A percentile compares a stretch with the other conserved stretches of the same genome.
Evolutionary conservation across 148 eudicot species (phyloP).

Genomic region (Vaccinium myrtillus): DNA sequence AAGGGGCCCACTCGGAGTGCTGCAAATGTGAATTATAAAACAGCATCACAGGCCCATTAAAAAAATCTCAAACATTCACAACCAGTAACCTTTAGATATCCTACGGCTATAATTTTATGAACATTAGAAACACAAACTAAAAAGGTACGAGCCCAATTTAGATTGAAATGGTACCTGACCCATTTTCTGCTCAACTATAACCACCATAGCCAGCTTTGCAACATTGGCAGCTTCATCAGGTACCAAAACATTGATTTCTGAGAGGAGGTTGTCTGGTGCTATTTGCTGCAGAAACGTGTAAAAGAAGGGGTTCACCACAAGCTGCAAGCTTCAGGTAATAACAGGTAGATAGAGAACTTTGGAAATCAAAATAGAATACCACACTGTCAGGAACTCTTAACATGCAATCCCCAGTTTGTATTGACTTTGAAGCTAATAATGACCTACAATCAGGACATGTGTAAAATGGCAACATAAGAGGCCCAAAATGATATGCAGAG

Average conservation of each 20-base stretch:
- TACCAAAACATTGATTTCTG: conserved; percentile 48
- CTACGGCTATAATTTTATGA: neutral
- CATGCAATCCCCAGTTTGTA: conserved; percentile 69
- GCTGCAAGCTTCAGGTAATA: neutral
- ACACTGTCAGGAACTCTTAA: conserved; percentile 61
- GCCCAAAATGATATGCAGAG: neutral
- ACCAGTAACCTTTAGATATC: neutral
- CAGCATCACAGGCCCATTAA: neutral
- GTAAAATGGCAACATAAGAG: conserved; percentile 4
- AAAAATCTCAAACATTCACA: neutral
- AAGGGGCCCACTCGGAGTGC: conserved; percentile 85
- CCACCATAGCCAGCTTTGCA: conserved; percentile 70
- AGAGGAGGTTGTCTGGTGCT: conserved; percentile 57
- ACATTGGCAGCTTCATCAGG: conserved; percentile 47
- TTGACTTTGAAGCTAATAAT: conserved; percentile 49
- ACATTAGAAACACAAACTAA: neutral
- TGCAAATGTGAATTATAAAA: conserved; percentile 21
- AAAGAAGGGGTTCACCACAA: neutral
- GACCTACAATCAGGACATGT: conserved; percentile 37
- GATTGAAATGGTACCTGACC: conserved; percentile 43
- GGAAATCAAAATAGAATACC: conserved; percentile 33
- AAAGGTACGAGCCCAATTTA: no score
- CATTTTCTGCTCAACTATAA: conserved; percentile 60
- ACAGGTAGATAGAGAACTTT: neutral
- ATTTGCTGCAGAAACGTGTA: conserved; percentile 51